Conservation (phyloP, 2,329 filamentous ascomycete species). For the Trichothecium sympodiale region DNA sequence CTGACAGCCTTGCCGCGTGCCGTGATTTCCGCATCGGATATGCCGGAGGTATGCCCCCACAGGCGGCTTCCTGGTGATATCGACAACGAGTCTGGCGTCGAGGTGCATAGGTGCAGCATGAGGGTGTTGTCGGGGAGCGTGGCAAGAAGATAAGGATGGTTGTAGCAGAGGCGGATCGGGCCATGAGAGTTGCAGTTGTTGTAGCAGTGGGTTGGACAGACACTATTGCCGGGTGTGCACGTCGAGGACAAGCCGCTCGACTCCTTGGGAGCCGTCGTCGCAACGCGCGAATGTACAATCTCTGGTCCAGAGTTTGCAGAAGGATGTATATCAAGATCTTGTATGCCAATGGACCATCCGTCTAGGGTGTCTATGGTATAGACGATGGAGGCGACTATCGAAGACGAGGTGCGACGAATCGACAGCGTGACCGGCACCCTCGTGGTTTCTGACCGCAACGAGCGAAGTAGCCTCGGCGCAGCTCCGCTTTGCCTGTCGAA, state of each 20-base stretch:
- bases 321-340: slow-evolving; percentile 61
- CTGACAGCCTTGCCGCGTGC: slow-evolving; percentile 80
- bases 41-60: slow-evolving; percentile 86
- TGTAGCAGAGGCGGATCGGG: slow-evolving; percentile 56
- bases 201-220: no score
- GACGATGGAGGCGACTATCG: slow-evolving; percentile 71
- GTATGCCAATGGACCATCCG: slow-evolving; percentile 86
- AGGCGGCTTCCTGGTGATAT: slow-evolving; percentile 66
- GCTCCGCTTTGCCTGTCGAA: not conserved
- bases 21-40: slow-evolving; percentile 76
- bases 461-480: slow-evolving; percentile 42
- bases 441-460: slow-evolving; percentile 69
- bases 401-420: slow-evolving; percentile 51
- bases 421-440: slow-evolving; percentile 73
- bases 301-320: slow-evolving; percentile 16
- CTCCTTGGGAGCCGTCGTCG: slow-evolving; percentile 21
- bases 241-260: slow-evolving; percentile 11
- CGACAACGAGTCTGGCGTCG: slow-evolving; percentile 51
- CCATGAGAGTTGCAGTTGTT: slow-evolving; percentile 20
- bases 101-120: slow-evolving; percentile 70
- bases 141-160: slow-evolving; percentile 75
- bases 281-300: slow-evolving; percentile 23
- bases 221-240: slow-evolving; percentile 1
- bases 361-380: slow-evolving; percentile 70
- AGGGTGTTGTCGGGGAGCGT: slow-evolving; percentile 83